These are phyloP conservation scores for Orbilia blumenaviensis DNA, from an alignment of 2,329 filamentous ascomycete species.

Conservation along the genomic window DNA sequence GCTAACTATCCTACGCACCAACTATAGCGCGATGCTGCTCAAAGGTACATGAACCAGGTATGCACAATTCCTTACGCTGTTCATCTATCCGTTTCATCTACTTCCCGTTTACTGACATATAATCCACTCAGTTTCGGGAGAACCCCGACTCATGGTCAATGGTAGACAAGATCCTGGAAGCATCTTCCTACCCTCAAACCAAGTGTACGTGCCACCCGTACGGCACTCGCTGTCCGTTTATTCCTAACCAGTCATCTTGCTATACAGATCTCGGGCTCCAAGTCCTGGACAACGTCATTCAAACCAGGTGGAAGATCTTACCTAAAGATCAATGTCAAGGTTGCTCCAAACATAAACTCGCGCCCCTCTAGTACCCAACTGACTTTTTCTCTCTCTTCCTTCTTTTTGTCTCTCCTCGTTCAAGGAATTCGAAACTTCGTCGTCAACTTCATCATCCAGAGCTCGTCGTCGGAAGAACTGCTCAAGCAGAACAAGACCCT, in stretches of 20 bases:
- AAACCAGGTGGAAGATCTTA: conserved; percentile 98
- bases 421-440: conserved; percentile 99
- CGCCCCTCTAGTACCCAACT: background rate
- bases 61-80: no score
- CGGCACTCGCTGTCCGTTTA: conserved; percentile 11
- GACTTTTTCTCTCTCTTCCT: background rate
- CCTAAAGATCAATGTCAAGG: conserved; percentile 95
- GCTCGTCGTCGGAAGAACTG: conserved; percentile 87
- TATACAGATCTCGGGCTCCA: conserved; percentile 84
- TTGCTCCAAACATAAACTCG: conserved; percentile 62
- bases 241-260: conserved; percentile 21
- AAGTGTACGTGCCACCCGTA: conserved; percentile 75
- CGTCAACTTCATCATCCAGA: conserved; percentile 96
- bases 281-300: conserved; percentile 96
- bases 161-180: conserved; percentile 94
- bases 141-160: conserved; percentile 97
- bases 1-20: background rate
- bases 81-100: background rate
- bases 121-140: conserved; percentile 82
- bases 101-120: background rate
- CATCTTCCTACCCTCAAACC: conserved; percentile 91
- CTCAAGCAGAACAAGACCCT: conserved; percentile 85
- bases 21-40: conserved; percentile 18
- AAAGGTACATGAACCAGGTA: conserved; percentile 53
- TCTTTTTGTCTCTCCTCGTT: background rate